Base-by-base conservation (phyloP, 2,329 filamentous ascomycete species). In the Trichoderma aggressivum region DNA sequence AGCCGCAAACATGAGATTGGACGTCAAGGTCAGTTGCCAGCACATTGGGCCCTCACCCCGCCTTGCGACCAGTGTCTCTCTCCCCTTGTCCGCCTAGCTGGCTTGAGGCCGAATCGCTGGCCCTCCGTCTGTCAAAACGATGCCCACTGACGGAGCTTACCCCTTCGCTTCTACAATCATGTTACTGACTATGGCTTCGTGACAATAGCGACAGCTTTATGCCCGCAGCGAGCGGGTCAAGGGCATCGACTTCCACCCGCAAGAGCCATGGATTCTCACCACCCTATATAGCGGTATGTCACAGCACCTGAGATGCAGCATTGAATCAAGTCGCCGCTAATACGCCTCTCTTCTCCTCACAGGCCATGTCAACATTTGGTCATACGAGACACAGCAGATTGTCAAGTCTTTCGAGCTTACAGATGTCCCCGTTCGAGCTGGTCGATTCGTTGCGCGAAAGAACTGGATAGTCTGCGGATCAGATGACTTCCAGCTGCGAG, bases 301-400 rank as follows among this genome's bases (percentile, higher is more conserved):
- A 62, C 55, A 60, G 53, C 58, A 62, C 11, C 11, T 53, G 36
- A 50, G 43, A 24, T 50, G 55, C 63, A 63, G 50, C 8, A 10
- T 30, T 55, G 53, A 60, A 24, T 28, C 64, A 32, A n/a, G 28
- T 24, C 47, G 14, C 50, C 53, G 7, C 71, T 65, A 70, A 69
- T 47, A 53, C 50, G 28, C 32, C 26, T n/a, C 63, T 28, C n/a
- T 18, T 73, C 63, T 28, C n/a, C 16, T 73, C 47, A 14, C 73
- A 94, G 94, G 96, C 82, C 95, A 98, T 86, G 96, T 97, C 81
- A 97, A 98, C 86, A 98, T 99, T 81, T 98, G 96, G 94, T 98
- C 95, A 39, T 97, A 97, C 83, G 95, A 97, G 84, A 97, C 94
- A 65, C 94, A 97, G 82, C 92, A 94, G 74, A 94, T 98, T 74